Evolutionary conservation across 805 yeast species (phyloP), one percentile per base, ranked within the genome.

Genomic region (Schizosaccharomyces octosporus): DNA sequence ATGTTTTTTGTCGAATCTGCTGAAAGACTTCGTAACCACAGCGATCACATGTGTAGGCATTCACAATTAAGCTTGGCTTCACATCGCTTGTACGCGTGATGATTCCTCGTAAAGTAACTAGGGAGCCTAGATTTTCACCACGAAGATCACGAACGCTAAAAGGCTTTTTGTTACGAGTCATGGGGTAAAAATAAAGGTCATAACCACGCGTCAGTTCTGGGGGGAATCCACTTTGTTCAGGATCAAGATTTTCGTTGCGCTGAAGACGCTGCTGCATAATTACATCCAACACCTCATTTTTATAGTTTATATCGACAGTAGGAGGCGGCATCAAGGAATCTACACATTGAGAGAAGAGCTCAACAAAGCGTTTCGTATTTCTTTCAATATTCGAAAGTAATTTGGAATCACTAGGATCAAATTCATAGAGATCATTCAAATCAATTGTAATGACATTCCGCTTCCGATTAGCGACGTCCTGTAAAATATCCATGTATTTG

Each of bases 1-100:
- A 94, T 55, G 85, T 82, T 69, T 82, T 81, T 21, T 36, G 43
- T 65, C 80, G 83, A 65, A 93, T 95, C 71, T 94, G 97, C 74
- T 93, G 97, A 77, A 94, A 93, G 61, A 87, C 82, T 73, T 93
- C 99, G 72, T 80, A 84, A 59, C 98, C 99, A 76, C 99, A 93
- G 67, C 85, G 85, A 70, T 93, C 98, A 74, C 99, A 93, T 5
- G 97, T 87, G 70, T 90, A 94, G 0, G 98, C 97, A 67, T 84
- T 87, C 61, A 93, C 97, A 63, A 80, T 75, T 6, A 93, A 86
- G 5, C 87, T 77, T 3, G 99, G 99, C 71, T 89, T 90, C 55
- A 93, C 98, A 71, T 93, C 99, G 1, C 95, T 84, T 4, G 89
- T 95, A 66, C 98, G 78, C 7, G 97, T 93, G 60, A 90, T 87